Evolutionary conservation across 192 early-diverging fungal genomes (phyloP).

Genomic region (Allomyces javanicus): DNA sequence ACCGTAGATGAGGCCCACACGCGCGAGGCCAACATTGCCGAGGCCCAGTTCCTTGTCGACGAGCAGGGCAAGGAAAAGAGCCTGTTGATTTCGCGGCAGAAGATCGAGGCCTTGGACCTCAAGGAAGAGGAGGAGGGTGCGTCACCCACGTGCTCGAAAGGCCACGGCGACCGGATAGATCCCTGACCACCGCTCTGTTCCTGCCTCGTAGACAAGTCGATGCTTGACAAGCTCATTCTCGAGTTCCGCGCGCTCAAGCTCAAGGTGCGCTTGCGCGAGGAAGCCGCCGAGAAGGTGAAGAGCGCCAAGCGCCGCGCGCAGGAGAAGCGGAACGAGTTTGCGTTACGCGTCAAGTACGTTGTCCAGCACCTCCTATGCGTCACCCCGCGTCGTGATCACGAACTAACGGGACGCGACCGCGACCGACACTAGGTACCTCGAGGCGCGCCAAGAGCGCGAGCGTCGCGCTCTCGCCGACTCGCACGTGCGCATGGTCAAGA

Average conservation of each 20-base stretch:
- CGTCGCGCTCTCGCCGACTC: conserved; percentile 9
- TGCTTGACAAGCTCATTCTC: conserved; percentile 10
- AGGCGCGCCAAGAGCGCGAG: conserved; percentile 12
- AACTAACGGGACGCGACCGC: too few species aligned
- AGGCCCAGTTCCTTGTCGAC: conserved; percentile 8
- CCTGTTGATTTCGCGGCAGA: conserved; percentile 4
- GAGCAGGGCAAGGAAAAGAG: conserved; percentile 7
- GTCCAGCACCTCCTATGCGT: too few species aligned
- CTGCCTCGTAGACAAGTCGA: conserved; percentile 1
- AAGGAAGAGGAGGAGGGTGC: conserved; percentile 11
- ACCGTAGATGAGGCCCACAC: conserved; percentile 9
- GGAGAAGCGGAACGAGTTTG: conserved; percentile 6
- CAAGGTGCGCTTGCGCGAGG: conserved; percentile 3
- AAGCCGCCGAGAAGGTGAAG: conserved; percentile 7
- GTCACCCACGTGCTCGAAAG: too few species aligned
- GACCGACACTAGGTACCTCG: background rate
- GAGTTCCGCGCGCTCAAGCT: conserved; percentile 10
- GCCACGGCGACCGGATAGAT: too few species aligned
- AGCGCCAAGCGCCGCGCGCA: conserved; percentile 8
- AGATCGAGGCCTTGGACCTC: conserved; percentile 6
- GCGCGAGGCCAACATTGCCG: conserved; percentile 13
- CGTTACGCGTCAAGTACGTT: conserved; percentile 3
- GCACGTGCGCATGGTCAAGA: conserved; percentile 11
- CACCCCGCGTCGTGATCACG: too few species aligned
- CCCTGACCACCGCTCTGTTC: too few species aligned